A percentile compares a stretch with the other conserved stretches of the same genome.
Evolutionary conservation across 1,139 yeast genomes (phyloP).

Genomic region (Geotrichum fermentans): DNA sequence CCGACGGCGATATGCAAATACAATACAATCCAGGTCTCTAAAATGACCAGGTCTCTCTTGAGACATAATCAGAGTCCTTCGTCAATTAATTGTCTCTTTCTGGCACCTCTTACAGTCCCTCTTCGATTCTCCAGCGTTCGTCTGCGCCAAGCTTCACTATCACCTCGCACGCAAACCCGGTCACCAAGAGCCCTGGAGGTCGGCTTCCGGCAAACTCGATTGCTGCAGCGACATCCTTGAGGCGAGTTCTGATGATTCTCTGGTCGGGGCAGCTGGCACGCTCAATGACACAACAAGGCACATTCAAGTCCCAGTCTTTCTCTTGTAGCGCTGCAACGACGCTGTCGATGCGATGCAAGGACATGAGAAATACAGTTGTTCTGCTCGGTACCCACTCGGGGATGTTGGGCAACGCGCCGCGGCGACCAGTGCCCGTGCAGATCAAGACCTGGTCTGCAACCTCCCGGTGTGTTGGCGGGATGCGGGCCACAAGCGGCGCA

Average conservation of each 20-base stretch:
- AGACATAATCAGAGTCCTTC: too few species aligned
- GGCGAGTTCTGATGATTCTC: slow-evolving; percentile 69
- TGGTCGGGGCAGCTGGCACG: slow-evolving; percentile 94
- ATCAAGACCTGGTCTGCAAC: slow-evolving; percentile 89
- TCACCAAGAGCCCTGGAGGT: slow-evolving; percentile 87
- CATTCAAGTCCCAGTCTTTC: slow-evolving; percentile 60
- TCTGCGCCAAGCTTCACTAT: slow-evolving; percentile 31
- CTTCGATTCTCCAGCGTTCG: slow-evolving; percentile 53
- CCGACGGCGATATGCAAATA: neutral
- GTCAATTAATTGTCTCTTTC: too few species aligned
- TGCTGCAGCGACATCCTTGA: slow-evolving; percentile 63
- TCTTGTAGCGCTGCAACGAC: slow-evolving; percentile 55
- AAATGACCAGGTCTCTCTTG: too few species aligned
- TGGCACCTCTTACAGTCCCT: slow-evolving; percentile 48
- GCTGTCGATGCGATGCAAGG: slow-evolving; percentile 73
- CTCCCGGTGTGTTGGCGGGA: slow-evolving; percentile 89
- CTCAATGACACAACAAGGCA: slow-evolving; percentile 84
- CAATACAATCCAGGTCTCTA: too few species aligned
- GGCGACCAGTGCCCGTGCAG: slow-evolving; percentile 92
- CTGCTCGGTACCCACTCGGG: slow-evolving; percentile 70
- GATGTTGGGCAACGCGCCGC: slow-evolving; percentile 72
- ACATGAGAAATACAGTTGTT: slow-evolving; percentile 87
- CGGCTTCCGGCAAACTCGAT: slow-evolving; percentile 78
- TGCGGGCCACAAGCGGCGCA: slow-evolving; percentile 77
- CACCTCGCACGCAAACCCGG: slow-evolving; percentile 76